Evolutionary conservation across 2,329 filamentous ascomycete species (phyloP), one percentile per base, ranked within the genome.

Genomic region (Sporothrix dimorphospora): DNA sequence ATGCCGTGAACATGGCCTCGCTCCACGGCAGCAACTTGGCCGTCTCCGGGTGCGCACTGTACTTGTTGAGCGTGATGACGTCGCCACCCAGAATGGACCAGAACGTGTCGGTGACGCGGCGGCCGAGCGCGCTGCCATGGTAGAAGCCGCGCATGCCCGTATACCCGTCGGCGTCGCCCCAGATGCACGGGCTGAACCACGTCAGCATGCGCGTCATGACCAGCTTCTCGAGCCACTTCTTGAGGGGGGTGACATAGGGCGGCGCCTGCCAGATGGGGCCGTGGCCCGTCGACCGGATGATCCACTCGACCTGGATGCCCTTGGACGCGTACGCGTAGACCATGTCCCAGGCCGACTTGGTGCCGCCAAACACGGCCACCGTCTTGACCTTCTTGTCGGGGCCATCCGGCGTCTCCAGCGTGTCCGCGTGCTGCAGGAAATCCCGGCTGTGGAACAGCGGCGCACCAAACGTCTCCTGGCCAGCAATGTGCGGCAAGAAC

Each of bases 161-260:
- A 75, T 86, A 91, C 0, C 90, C 90, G 76, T 89, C 90, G 1
- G 85, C 86, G 1, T 84, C 82, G 4, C 89, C 90, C 90, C 91
- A 94, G 16, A 91, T 85, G 77, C 91, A 94, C 0, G 92, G 92
- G 69, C 88, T 90, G 79, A 94, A 89, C 89, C 90, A 94, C 1
- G 89, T 91, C 70, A 94, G 81, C 74, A 92, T 85, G 0, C 92
- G 88, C 0, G 88, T 91, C 42, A 85, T 86, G 4, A 91, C 85
- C 4, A 94, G 84, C 76, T 90, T 88, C 79, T 94, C 91, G 0
- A 93, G 81, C 85, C 88, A 89, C 72, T 85, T 86, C 78, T 90
- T 90, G n/a, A 92, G 77, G 0, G 90, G 90, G 0, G 90, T 92
- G 19, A 92, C 89, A 71, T 88, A 89, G 1, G 86, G 80, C 1